A percentile compares a stretch with the other conserved stretches of the same genome.
Evolutionary conservation across 1,284 basidiomycete genomes (phyloP).

Genomic region (Vanrija sp.): DNA sequence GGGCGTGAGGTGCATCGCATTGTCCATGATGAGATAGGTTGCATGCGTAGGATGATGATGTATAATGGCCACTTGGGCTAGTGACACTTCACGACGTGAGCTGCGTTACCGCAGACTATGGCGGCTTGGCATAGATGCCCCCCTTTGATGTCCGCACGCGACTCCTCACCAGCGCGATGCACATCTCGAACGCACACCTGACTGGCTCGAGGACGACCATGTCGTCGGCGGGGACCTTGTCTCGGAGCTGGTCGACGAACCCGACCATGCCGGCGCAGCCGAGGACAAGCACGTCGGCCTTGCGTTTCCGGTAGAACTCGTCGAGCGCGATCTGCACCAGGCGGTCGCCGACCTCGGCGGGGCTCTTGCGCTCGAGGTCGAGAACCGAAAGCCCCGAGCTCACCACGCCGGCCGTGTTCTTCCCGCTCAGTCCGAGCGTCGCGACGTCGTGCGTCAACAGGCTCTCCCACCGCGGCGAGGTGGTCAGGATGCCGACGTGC

Average conservation of each 20-base stretch:
- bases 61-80: not conserved
- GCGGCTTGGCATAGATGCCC: constrained; percentile 21
- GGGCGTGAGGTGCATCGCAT: not conserved
- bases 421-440: constrained; percentile 31
- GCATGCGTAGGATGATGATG: not conserved
- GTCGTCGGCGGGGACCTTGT: constrained; percentile 22
- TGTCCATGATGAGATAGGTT: not conserved
- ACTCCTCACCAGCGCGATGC: constrained; percentile 25
- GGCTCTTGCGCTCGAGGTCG: constrained; percentile 50
- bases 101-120: not conserved
- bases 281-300: constrained; percentile 51
- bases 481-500: constrained; percentile 55
- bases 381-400: constrained; percentile 52
- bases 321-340: constrained; percentile 40
- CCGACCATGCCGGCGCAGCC: constrained; percentile 57
- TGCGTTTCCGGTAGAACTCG: constrained; percentile 36
- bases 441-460: constrained; percentile 49
- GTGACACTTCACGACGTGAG: no score
- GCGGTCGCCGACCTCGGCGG: constrained; percentile 43
- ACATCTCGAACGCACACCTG: constrained; percentile 40
- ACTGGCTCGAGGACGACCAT: constrained; percentile 54
- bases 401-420: constrained; percentile 50
- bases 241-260: constrained; percentile 49
- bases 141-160: constrained; percentile 27
- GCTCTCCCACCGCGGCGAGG: constrained; percentile 53